Percentiles rank a stretch among this genome's conserved stretches.
These are phyloP conservation scores for Trametes cingulata DNA, from an alignment of 768 basidiomycete species.

Conservation along the genomic window DNA sequence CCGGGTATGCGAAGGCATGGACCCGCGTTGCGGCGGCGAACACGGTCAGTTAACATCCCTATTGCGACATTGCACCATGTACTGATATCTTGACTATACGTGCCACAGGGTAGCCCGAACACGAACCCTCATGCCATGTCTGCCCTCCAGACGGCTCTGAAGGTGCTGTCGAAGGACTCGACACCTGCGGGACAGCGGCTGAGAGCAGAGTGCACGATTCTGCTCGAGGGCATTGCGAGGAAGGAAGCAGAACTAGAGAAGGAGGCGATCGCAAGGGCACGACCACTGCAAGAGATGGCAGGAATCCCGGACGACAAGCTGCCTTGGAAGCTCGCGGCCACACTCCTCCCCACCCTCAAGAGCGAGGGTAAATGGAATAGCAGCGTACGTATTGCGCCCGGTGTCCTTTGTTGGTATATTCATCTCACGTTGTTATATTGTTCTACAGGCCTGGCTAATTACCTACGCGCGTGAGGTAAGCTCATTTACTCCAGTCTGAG, in stretches of 20 bases:
- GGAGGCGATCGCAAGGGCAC: background rate
- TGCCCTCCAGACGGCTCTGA: conserved; percentile 19
- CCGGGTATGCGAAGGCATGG: conserved; percentile 26
- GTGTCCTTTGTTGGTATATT: background rate
- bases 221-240: background rate
- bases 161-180: background rate
- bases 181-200: conserved; percentile 13
- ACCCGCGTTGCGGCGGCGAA: conserved; percentile 19
- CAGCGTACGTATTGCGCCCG: background rate
- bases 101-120: background rate
- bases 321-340: conserved; percentile 23
- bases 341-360: background rate
- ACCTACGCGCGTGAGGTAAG: conserved; percentile 25
- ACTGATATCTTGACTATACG: background rate
- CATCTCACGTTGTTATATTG: background rate
- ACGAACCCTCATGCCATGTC: background rate
- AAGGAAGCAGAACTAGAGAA: background rate
- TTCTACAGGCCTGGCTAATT: conserved; percentile 21
- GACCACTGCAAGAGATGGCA: background rate
- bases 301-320: background rate
- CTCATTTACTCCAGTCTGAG: too few species aligned
- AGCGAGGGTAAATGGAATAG: background rate
- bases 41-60: background rate
- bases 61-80: background rate
- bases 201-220: conserved; percentile 14